Percentiles rank a stretch among this genome's conserved stretches.
Conservation (phyloP, 139 green algal genomes). For the Pedinophyceae sp. region DNA sequence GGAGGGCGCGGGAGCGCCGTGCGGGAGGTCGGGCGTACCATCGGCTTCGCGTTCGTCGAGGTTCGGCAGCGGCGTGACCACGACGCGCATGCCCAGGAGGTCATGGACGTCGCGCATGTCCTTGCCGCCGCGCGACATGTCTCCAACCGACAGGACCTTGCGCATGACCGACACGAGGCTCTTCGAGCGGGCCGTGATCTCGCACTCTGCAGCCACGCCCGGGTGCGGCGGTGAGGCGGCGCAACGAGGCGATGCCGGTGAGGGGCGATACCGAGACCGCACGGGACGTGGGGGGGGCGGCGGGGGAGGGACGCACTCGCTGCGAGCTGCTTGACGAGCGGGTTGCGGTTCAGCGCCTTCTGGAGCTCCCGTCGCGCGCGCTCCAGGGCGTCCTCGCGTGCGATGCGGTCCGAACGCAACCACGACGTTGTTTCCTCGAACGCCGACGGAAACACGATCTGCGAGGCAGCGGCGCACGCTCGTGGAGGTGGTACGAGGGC, state of each 20-base stretch:
- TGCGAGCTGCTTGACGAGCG: constrained; percentile 30
- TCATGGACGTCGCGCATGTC: constrained; percentile 60
- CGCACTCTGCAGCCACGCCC: background rate
- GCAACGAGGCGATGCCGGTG: no score
- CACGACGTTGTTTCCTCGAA: constrained; percentile 50
- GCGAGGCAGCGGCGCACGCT: no score
- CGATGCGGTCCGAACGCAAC: constrained; percentile 39
- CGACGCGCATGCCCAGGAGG: constrained; percentile 69
- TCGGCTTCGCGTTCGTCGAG: constrained; percentile 19
- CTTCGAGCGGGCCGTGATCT: constrained; percentile 59
- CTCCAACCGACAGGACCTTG: constrained; percentile 72
- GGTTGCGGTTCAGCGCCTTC: constrained; percentile 28
- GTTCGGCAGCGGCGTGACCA: constrained; percentile 42
- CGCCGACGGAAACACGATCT: constrained; percentile 69
- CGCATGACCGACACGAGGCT: constrained; percentile 77
- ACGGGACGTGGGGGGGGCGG: no score
- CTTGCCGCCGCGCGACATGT: constrained; percentile 41
- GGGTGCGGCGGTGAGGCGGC: no score
- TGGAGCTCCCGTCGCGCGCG: constrained; percentile 28
- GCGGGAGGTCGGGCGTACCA: constrained; percentile 8
- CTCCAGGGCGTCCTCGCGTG: constrained; percentile 30
- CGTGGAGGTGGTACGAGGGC: no score
- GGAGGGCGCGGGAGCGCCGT: no score
- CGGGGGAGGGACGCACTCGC: no score
- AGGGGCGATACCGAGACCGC: no score